Percentiles rank a stretch among this genome's conserved stretches.
These are phyloP conservation scores for Athelia sp. DNA, from an alignment of 1,284 basidiomycete genomes.

Conservation along the genomic window DNA sequence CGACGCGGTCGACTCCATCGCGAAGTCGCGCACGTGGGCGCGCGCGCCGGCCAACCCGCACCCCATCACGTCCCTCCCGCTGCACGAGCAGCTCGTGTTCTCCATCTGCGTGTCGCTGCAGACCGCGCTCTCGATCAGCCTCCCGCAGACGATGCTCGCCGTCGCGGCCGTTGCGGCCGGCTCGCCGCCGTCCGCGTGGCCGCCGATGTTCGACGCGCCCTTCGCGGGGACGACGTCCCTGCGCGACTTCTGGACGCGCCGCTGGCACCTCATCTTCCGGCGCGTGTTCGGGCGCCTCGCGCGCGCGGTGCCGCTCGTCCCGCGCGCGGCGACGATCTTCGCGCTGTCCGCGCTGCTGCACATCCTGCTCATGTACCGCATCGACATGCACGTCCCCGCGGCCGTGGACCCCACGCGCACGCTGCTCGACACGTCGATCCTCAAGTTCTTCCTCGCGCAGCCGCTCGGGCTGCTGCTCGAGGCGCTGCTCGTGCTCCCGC, in stretches of 20 bases:
- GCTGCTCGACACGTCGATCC: slow-evolving; percentile 11
- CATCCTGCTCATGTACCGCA: slow-evolving; percentile 11
- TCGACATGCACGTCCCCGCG: background rate
- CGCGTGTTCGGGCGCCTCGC: slow-evolving; percentile 12
- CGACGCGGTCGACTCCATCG: slow-evolving; percentile 12
- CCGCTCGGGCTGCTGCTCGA: slow-evolving; percentile 15
- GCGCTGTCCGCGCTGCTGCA: slow-evolving; percentile 12
- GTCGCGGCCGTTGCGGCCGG: slow-evolving; percentile 8
- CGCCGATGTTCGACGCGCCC: slow-evolving; percentile 15
- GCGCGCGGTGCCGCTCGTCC: background rate
- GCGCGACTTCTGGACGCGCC: slow-evolving; percentile 17
- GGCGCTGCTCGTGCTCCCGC: slow-evolving; percentile 5
- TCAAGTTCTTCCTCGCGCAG: slow-evolving; percentile 16
- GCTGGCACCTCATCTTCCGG: slow-evolving; percentile 19
- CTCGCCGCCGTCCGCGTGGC: slow-evolving; percentile 10
- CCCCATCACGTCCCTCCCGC: slow-evolving; percentile 13
- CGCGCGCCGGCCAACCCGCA: slow-evolving; percentile 1
- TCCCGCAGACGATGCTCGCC: slow-evolving; percentile 3
- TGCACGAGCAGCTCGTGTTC: slow-evolving; percentile 11
- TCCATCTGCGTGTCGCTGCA: slow-evolving; percentile 7
- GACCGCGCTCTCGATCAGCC: slow-evolving; percentile 2
- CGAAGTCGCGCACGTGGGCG: slow-evolving; percentile 11
- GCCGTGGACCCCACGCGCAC: background rate
- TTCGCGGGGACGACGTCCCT: slow-evolving; percentile 12
- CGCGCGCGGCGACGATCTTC: slow-evolving; percentile 11